phyloP scores from a whole-genome alignment of 2,329 filamentous ascomycete species.

The Xylariaceae sp. region DNA sequence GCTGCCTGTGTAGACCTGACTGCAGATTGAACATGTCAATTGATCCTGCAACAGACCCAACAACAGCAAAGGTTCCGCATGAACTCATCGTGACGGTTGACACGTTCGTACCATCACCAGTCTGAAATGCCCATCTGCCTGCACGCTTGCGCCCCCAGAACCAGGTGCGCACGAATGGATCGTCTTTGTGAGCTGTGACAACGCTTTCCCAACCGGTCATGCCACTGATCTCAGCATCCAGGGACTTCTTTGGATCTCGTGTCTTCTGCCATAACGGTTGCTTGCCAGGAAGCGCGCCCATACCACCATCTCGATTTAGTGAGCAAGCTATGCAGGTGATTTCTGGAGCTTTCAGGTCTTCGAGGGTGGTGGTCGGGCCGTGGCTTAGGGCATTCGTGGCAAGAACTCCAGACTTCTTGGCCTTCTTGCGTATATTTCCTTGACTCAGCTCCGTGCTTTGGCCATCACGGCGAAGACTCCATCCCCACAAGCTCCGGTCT shows the following conservation, averaged over 20 bases:
- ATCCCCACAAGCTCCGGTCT: slow-evolving; percentile 94
- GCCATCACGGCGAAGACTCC: slow-evolving; percentile 91
- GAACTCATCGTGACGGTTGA: slow-evolving; percentile 86
- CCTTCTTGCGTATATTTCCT: slow-evolving; percentile 84
- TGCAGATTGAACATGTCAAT: slow-evolving; percentile 98
- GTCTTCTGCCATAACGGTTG: slow-evolving; percentile 85
- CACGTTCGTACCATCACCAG: slow-evolving; percentile 82
- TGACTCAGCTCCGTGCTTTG: slow-evolving; percentile 95
- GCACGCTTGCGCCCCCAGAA: slow-evolving; percentile 96
- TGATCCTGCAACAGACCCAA: slow-evolving; percentile 82
- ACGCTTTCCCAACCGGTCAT: slow-evolving; percentile 97
- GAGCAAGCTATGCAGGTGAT: slow-evolving; percentile 92
- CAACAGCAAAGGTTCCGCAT: slow-evolving; percentile 90
- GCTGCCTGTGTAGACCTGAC: slow-evolving; percentile 85
- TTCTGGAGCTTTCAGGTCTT: slow-evolving; percentile 85
- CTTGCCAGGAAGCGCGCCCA: slow-evolving; percentile 81
- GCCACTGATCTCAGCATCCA: slow-evolving; percentile 74
- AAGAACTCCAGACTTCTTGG: slow-evolving; percentile 83
- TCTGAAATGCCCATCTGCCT: slow-evolving; percentile 91
- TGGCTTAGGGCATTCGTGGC: slow-evolving; percentile 62
- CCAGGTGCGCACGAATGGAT: slow-evolving; percentile 89
- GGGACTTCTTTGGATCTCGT: slow-evolving; percentile 64
- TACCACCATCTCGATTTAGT: slow-evolving; percentile 92
- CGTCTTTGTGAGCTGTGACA: slow-evolving; percentile 87
- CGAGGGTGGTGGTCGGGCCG: slow-evolving; percentile 69